Percentiles rank a stretch among this genome's conserved stretches.
These are phyloP conservation scores for Fusarium incarnatum DNA, from an alignment of 2,329 filamentous ascomycete genomes.

Conservation along the genomic window DNA sequence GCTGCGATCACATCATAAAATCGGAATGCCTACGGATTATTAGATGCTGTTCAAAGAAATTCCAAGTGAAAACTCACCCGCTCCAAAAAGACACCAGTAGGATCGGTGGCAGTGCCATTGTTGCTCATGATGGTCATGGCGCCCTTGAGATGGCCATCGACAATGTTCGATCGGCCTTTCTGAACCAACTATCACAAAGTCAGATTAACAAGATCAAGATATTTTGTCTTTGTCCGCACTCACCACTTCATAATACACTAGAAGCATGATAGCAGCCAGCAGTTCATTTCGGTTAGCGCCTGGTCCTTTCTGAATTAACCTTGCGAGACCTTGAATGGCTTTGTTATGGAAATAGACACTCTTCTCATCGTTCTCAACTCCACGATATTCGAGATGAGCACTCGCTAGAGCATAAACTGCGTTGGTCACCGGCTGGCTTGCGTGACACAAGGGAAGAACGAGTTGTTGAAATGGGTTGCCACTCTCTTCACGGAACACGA, in stretches of 20 bases:
- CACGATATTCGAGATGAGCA: constrained; percentile 81
- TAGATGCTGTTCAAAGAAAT: background rate
- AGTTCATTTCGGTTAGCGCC: constrained; percentile 67
- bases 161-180: constrained; percentile 68
- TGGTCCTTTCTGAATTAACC: constrained; percentile 65
- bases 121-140: constrained; percentile 71
- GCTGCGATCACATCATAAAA: constrained; percentile 75
- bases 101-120: constrained; percentile 57
- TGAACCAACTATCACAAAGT: constrained; percentile 65
- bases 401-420: constrained; percentile 86
- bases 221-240: constrained; percentile 44
- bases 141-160: constrained; percentile 70
- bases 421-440: constrained; percentile 74
- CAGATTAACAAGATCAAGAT: background rate
- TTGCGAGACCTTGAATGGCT: constrained; percentile 68
- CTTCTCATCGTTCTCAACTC: constrained; percentile 64
- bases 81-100: constrained; percentile 69
- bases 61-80: constrained; percentile 56
- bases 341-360: constrained; percentile 70
- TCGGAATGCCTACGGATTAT: constrained; percentile 64
- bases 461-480: constrained; percentile 73
- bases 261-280: constrained; percentile 69
- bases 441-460: constrained; percentile 68
- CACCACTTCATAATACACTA: constrained; percentile 74
- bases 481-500: constrained; percentile 71